Evolutionary conservation across 306 rosid species (phyloP), one percentile per base, ranked within the genome.

Genomic region (Cucurbita ficifolia): DNA sequence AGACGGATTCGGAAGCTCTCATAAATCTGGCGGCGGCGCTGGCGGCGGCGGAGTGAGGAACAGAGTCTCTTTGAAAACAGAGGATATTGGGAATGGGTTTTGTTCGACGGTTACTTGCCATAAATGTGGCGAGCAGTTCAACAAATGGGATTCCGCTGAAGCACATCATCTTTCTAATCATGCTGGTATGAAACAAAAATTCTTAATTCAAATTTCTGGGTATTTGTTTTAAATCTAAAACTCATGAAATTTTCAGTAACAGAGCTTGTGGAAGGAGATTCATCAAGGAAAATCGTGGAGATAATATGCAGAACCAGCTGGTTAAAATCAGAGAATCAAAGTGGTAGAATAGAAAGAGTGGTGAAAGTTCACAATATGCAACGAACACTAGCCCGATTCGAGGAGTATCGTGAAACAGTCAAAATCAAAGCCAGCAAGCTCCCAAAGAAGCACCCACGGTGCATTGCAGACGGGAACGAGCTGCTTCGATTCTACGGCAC

Each of bases 341-440:
- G 86, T 77, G 89, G 96, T 0, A 42, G 92, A 78, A 91, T 91
- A 48, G 97, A 92, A 78, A 87, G 96, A 76, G 96, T 91, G 22
- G 59, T 91, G 54, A 94, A 94, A 75, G 97, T 94, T 6, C 98
- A 94, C 81, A 94, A 94, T 80, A 94, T 94, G 98, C 98, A 94
- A 54, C 88, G 78, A 59, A 94, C 98, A 3, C 82, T 90, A 17
- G 95, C 96, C 14, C 56, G 96, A 52, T 94, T 94, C 22, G 98
- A 94, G 77, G 98, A 90, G 59, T 83, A 94, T 76, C 80, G 98
- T 39, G 98, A 94, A 21, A 85, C 77, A 70, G 98, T 94, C 55
- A 94, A 94, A 59, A 81, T 78, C 55, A 90, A 89, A 76, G 97
- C 98, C 46, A 90, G 91, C 80, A 94, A 94, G 29, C 98, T 94